Percentiles rank a stretch among this genome's conserved stretches.
Evolutionary conservation across 2,329 filamentous ascomycete genomes (phyloP).

Genomic region (Leptosphaerulina australis): DNA sequence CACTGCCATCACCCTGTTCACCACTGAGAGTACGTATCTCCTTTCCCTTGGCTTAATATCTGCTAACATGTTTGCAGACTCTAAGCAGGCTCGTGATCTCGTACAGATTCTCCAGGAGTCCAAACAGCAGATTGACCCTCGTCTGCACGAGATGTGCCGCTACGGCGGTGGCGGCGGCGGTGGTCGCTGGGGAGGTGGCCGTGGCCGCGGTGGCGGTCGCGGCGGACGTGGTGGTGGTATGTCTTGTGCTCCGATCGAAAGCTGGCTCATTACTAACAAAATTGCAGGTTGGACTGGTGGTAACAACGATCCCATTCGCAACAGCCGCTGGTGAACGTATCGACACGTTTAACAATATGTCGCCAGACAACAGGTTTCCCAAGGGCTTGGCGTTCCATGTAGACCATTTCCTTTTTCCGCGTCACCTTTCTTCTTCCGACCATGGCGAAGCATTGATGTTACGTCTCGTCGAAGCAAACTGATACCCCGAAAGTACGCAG

Average conservation of each 20-base stretch:
- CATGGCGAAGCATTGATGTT: conserved; percentile 28
- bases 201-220: conserved; percentile 69
- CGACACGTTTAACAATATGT: conserved; percentile 5
- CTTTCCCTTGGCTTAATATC: no score
- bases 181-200: conserved; percentile 69
- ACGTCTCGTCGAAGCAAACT: conserved; percentile 32
- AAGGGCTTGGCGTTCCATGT: conserved; percentile 33
- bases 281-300: conserved; percentile 45
- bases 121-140: conserved; percentile 97
- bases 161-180: conserved; percentile 85
- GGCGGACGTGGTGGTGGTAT: conserved; percentile 54
- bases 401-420: conserved; percentile 31
- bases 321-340: conserved; percentile 49
- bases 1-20: conserved; percentile 98
- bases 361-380: conserved; percentile 13
- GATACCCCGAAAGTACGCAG: conserved; percentile 40
- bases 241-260: conserved; percentile 14
- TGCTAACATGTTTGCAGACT: conserved; percentile 51
- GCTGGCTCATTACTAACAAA: conserved; percentile 24
- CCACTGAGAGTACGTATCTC: conserved; percentile 88
- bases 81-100: conserved; percentile 84
- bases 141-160: conserved; percentile 92
- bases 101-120: conserved; percentile 91
- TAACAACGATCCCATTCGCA: conserved; percentile 49
- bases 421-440: conserved; percentile 24